phyloP scores from a whole-genome alignment of 495 filamentous ascomycete species.

The Talaromyces wortmannii region DNA sequence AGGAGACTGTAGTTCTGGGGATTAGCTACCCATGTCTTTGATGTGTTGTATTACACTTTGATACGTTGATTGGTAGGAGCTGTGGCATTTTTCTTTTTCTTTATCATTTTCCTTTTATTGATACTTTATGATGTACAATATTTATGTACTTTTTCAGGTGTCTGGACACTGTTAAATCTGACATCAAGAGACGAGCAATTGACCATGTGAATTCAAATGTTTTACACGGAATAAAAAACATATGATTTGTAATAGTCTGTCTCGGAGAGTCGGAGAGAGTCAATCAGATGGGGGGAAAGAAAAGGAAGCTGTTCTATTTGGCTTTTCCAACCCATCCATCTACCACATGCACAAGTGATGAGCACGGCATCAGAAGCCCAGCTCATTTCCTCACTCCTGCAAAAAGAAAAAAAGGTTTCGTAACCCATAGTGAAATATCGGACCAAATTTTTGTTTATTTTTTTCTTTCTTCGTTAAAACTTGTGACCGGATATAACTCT shows the following conservation, averaged over 20 bases:
- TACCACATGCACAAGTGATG: neutral
- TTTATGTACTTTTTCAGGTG: neutral
- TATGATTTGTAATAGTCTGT: neutral
- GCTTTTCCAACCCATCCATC: no score
- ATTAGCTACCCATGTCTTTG: no score
- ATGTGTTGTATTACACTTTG: no score
- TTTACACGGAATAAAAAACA: neutral
- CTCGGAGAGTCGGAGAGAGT: neutral
- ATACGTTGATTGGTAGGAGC: neutral
- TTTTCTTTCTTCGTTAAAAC: no score
- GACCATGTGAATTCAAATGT: neutral
- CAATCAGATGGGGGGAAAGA: neutral
- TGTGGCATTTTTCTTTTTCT: neutral
- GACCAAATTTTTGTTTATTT: constrained; percentile 1
- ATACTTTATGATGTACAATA: neutral
- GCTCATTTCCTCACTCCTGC: neutral
- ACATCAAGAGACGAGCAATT: no score
- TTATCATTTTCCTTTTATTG: neutral
- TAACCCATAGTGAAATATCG: no score
- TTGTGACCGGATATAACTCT: no score
- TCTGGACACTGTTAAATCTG: neutral
- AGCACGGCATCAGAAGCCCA: neutral
- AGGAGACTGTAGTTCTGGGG: neutral
- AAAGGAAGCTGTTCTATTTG: neutral
- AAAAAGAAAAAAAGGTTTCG: no score